Evolutionary conservation across 139 green algal genomes (phyloP).

Genomic region (Chlorella sp.): DNA sequence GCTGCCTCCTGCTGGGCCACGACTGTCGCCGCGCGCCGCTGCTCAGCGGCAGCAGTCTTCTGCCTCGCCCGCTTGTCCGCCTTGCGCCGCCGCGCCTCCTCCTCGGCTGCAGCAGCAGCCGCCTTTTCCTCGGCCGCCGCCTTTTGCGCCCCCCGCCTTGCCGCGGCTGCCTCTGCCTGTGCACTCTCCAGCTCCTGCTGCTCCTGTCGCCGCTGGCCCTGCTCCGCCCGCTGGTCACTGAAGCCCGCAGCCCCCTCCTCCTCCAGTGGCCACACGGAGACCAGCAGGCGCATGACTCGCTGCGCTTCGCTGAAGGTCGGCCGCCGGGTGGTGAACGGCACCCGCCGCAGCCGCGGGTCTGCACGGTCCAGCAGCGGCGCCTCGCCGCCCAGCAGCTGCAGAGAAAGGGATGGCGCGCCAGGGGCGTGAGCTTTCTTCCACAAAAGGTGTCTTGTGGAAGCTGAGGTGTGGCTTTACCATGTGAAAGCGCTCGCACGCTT

Average conservation of each 20-base stretch:
- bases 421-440: no score
- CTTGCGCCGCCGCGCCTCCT: conserved; percentile 43
- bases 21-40: no score
- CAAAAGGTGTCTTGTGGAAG: no score
- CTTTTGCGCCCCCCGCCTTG: neutral
- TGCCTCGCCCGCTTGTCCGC: conserved; percentile 69
- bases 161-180: neutral
- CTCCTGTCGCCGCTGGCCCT: neutral
- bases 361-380: conserved; percentile 31
- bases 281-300: conserved; percentile 66
- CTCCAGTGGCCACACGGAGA: conserved; percentile 49
- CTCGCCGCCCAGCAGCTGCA: conserved; percentile 36
- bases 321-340: conserved; percentile 76
- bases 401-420: no score
- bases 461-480: no score
- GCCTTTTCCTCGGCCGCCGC: conserved; percentile 48
- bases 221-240: neutral
- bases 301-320: conserved; percentile 86
- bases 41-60: conserved; percentile 70
- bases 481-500: no score
- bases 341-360: conserved; percentile 58
- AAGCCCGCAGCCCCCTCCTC: conserved; percentile 16
- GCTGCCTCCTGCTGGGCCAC: conserved; percentile 38
- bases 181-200: neutral
- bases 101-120: conserved; percentile 43